Conservation (phyloP, 164 flowering plant genomes). For the Tinospora cordifolia region DNA sequence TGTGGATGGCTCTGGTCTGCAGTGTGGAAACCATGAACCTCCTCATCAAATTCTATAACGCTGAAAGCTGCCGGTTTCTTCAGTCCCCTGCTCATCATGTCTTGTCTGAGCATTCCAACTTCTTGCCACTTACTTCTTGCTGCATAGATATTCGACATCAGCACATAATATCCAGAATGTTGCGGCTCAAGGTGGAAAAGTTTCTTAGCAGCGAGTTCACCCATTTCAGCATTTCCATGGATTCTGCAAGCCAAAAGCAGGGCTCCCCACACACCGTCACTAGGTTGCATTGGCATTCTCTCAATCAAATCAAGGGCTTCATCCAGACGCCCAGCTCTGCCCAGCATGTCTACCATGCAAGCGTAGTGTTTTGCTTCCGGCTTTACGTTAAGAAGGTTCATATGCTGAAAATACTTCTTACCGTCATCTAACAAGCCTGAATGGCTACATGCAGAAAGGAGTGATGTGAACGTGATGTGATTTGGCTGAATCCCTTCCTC, state of each 20-base stretch:
- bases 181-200: slow-evolving; percentile 34
- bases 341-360: slow-evolving; percentile 49
- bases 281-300: slow-evolving; percentile 32
- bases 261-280: slow-evolving; percentile 43
- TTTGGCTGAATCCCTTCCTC: slow-evolving; percentile 34
- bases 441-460: slow-evolving; percentile 45
- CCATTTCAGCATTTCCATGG: slow-evolving; percentile 33
- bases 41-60: slow-evolving; percentile 31
- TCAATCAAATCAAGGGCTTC: slow-evolving; percentile 33
- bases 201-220: slow-evolving; percentile 33
- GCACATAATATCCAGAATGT: slow-evolving; percentile 37
- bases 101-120: slow-evolving; percentile 26
- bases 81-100: slow-evolving; percentile 32
- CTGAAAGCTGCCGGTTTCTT: slow-evolving; percentile 41
- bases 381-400: slow-evolving; percentile 20
- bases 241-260: slow-evolving; percentile 44
- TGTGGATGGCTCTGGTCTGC: slow-evolving; percentile 29
- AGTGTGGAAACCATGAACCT: slow-evolving; percentile 38
- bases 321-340: slow-evolving; percentile 32
- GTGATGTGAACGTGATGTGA: slow-evolving; percentile 34
- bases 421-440: slow-evolving; percentile 42
- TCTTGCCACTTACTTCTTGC: slow-evolving; percentile 39
- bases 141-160: slow-evolving; percentile 43
- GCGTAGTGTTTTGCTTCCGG: slow-evolving; percentile 36
- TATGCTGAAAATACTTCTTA: slow-evolving; percentile 29